Evolutionary conservation across 2,329 filamentous ascomycete genomes (phyloP).

Genomic region (Calcarisporium arbuscula): DNA sequence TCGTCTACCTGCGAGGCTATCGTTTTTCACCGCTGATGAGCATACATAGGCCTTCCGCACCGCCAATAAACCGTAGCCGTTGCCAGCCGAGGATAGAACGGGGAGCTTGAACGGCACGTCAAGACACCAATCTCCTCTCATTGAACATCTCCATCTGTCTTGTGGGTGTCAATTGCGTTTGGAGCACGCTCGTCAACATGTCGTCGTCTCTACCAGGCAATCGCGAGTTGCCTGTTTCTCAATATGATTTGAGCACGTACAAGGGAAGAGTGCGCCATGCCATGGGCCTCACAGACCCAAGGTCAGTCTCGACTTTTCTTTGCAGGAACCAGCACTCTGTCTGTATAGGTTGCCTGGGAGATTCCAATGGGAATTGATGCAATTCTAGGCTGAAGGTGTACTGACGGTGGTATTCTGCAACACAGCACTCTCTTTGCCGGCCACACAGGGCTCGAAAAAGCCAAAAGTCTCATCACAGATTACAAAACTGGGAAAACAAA

Average conservation of each 20-base stretch:
- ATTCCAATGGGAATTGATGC: too few relatives aligned
- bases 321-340: neutral
- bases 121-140: too few relatives aligned
- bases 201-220: slow-evolving; percentile 59
- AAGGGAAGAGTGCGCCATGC: slow-evolving; percentile 91
- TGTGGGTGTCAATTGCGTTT: slow-evolving; percentile 6
- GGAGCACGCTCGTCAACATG: slow-evolving; percentile 35
- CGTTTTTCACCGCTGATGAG: too few relatives aligned
- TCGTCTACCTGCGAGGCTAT: too few relatives aligned
- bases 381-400: too few relatives aligned
- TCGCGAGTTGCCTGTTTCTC: slow-evolving; percentile 83
- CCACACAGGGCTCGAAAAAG: slow-evolving; percentile 69
- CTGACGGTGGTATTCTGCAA: slow-evolving; percentile 9
- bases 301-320: slow-evolving; percentile 55
- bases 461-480: slow-evolving; percentile 71
- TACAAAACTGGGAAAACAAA: slow-evolving; percentile 81
- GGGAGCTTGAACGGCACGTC: neutral
- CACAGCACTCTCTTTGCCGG: slow-evolving; percentile 80
- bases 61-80: neutral
- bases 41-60: too few relatives aligned
- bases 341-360: too few relatives aligned
- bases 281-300: slow-evolving; percentile 85
- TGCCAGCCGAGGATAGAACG: slow-evolving; percentile 1
- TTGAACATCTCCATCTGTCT: too few relatives aligned
- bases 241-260: slow-evolving; percentile 89